A percentile compares a stretch with the other conserved stretches of the same genome.
phyloP scores from a whole-genome alignment of 208 protist species.

The Leishmania aethiopica region DNA sequence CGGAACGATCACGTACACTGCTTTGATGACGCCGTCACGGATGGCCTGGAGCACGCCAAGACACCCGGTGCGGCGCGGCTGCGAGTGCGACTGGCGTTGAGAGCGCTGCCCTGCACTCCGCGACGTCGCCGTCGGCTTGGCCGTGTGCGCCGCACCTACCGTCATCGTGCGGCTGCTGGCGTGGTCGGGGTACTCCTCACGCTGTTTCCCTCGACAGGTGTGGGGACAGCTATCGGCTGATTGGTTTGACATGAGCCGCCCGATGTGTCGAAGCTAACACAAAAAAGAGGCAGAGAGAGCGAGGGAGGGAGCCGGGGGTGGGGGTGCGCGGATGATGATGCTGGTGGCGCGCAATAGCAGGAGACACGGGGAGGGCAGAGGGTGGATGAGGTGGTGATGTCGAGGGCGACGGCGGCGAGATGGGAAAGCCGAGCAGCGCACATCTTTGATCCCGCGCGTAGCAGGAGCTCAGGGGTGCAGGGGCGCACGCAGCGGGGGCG shows the following conservation, averaged over 20 bases:
- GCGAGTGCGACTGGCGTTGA: not conserved
- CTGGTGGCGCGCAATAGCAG: not conserved
- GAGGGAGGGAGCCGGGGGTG: not conserved
- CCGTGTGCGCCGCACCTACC: not conserved
- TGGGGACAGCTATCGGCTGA: not conserved
- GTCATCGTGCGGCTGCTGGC: not conserved
- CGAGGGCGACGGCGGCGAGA: not conserved
- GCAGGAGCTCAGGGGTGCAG: no score
- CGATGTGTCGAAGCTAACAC: not conserved
- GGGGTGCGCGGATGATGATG: not conserved
- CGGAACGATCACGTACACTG: slow-evolving; percentile 27
- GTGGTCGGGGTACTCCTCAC: not conserved
- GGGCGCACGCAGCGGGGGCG: no score
- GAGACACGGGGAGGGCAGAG: not conserved
- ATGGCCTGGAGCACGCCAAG: slow-evolving; percentile 1
- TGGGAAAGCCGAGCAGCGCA: not conserved
- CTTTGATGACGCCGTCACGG: not conserved
- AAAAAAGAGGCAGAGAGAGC: not conserved
- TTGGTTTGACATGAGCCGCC: not conserved
- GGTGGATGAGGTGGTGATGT: not conserved
- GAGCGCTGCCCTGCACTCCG: not conserved
- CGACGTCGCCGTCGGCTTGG: not conserved
- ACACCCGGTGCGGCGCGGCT: slow-evolving; percentile 1
- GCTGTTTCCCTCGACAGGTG: not conserved
- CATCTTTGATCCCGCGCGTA: not conserved